Evolutionary conservation across 169 alveolate species (phyloP).

Genomic region (Eimeria sp.): DNA sequence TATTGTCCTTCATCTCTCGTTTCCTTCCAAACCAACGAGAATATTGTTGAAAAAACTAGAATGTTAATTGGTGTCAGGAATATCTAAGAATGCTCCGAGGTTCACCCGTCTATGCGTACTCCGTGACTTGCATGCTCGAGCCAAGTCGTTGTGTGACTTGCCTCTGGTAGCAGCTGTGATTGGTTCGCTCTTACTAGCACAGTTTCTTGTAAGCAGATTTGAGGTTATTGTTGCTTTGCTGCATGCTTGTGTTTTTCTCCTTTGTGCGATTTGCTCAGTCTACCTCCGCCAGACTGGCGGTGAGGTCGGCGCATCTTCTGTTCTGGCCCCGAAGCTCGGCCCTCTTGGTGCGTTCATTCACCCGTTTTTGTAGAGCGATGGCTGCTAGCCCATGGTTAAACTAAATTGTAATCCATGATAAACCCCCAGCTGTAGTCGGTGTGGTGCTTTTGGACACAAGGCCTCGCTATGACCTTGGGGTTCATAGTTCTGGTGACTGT

Average conservation of each 20-base stretch:
- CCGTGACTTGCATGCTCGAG: slow-evolving; percentile 21
- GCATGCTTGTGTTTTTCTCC: neutral
- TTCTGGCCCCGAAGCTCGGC: slow-evolving; percentile 99
- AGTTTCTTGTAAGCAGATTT: neutral
- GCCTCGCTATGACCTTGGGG: neutral
- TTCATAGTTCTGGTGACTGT: neutral
- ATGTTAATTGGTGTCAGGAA: neutral
- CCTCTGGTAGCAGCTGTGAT: neutral
- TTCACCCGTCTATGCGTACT: neutral
- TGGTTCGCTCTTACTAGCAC: neutral
- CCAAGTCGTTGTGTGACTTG: neutral
- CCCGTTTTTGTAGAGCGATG: neutral
- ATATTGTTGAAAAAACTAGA: neutral
- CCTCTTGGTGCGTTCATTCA: slow-evolving; percentile 94
- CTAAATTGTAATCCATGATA: too few species aligned
- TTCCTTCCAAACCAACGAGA: neutral
- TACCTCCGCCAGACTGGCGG: slow-evolving; percentile 98
- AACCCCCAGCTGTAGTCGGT: neutral
- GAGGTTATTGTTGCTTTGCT: neutral
- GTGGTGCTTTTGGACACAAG: neutral
- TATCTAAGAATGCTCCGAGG: neutral
- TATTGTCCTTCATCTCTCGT: neutral
- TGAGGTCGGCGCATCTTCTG: slow-evolving; percentile 98
- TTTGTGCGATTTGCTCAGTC: slow-evolving; percentile 86
- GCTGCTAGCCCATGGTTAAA: neutral